Conservation (phyloP, 2,329 filamentous ascomycete species). For the Cryoendolithus antarcticus region DNA sequence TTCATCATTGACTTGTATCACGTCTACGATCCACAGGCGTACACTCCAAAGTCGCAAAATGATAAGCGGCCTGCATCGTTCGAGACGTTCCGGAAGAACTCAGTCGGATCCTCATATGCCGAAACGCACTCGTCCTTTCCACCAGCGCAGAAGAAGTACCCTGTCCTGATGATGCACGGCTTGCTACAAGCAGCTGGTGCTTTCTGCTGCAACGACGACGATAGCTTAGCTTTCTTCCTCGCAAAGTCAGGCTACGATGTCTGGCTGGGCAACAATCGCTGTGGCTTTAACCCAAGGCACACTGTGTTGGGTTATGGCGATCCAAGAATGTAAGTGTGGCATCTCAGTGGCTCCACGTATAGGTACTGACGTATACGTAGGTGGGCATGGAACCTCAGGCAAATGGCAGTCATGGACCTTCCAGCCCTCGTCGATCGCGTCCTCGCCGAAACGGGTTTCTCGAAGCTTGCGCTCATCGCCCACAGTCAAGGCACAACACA, state of each 20-base stretch:
- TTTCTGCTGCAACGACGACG: slow-evolving; percentile 81
- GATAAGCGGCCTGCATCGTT: slow-evolving; percentile 46
- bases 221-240: slow-evolving; percentile 80
- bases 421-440: slow-evolving; percentile 70
- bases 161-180: slow-evolving; percentile 77
- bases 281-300: slow-evolving; percentile 71
- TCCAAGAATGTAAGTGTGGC: slow-evolving; percentile 94
- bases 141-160: slow-evolving; percentile 48
- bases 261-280: slow-evolving; percentile 90
- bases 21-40: slow-evolving; percentile 70
- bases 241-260: slow-evolving; percentile 89
- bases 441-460: slow-evolving; percentile 67
- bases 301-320: slow-evolving; percentile 57
- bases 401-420: slow-evolving; percentile 85
- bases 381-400: slow-evolving; percentile 90
- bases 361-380: too few species aligned
- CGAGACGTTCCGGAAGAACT: slow-evolving; percentile 40
- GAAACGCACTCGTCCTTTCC: slow-evolving; percentile 26
- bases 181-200: slow-evolving; percentile 78
- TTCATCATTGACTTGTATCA: slow-evolving; percentile 87
- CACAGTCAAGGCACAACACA: slow-evolving; percentile 90
- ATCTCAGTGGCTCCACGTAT: slow-evolving; percentile 46
- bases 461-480: slow-evolving; percentile 68
- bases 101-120: slow-evolving; percentile 13
- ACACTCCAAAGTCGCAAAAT: slow-evolving; percentile 33